Evolutionary conservation across 345 rosid species (phyloP), one percentile per base, ranked within the genome.

Genomic region (Reutealis trisperma): DNA sequence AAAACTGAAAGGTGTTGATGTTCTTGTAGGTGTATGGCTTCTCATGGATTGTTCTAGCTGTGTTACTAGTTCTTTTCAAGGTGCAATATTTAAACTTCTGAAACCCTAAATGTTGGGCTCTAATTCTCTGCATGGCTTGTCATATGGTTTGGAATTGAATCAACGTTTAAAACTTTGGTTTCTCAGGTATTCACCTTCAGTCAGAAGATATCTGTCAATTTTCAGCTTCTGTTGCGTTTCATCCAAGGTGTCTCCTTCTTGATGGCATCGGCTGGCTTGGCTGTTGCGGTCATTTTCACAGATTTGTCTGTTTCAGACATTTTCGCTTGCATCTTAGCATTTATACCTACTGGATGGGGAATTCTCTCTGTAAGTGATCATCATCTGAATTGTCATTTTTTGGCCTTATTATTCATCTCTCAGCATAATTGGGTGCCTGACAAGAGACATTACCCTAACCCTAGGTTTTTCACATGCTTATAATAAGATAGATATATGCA

Each of bases 301-400:
- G 0, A 41, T 0, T 78, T 96, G 74, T 73, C 97, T 25, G 78
- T 96, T 52, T 19, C 88, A 4, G 99, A 96, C 77, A 73, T 96
- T 79, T 89, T 96, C 74, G 98, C 99, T 73, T 79, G 87, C 85
- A 73, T 93, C 67, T 78, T 93, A 78, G 99, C 98, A 67, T 96
- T 96, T 76, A 63, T 92, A 62, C 96, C 99, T 37, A 96, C 99
- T 19, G 98, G 97, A 70, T 96, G 99, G 99, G 98, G 92, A 81
- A 91, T 96, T 77, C 88, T 93, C 41, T 93, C 82, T 6, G 99
- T 96, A 75, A 93, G 97, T 64, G 21, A 44, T 58, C 44, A 9
- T 68, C 9, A 34, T 19, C 68, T 42, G 1, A 19, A 16, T 57
- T 54, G 1, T 18, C 47, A 13, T 54, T 47, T 21, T 45, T 8